Evolutionary conservation across 331 rosid genomes (phyloP), one percentile per base, ranked within the genome.

Genomic region (Prunus yedoensis): DNA sequence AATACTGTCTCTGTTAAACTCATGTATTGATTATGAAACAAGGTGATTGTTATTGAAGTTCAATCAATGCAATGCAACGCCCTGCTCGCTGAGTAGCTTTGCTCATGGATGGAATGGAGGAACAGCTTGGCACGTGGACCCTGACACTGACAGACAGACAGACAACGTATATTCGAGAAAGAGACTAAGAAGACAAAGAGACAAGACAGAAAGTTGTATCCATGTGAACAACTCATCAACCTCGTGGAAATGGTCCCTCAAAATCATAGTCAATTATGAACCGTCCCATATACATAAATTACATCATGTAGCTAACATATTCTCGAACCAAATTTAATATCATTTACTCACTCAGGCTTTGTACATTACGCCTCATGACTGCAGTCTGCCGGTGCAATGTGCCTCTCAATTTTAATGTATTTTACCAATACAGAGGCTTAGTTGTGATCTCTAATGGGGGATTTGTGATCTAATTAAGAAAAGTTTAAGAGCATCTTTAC

Each of bases 51-150:
- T 4, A 32, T 32, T 32, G 38, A 32, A 32, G 38, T 32, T 32
- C 1, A 32, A 32, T 32, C 38, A 35, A 35, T 35, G 38, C 9
- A 52, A 17, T 52, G 57, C 57, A 4, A 47, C 9, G 9, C 43
- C 43, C 43, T 38, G 43, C 9, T 12, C 10, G 13, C 57, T 15
- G 20, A 3, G 57, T 17, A 52, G 21, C 57, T 38, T 7, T 38
- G 43, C 43, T 45, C 14, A 43, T 52, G 25, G 35, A 43, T 66
- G 67, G 60, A 73, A 18, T 59, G 23, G 59, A 56, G n/a, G 75
- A 17, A 77, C 45, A 77, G 64, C 30, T 28, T 59, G 14, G 32
- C 81, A 60, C 17, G 61, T 49, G 63, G 64, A 15, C 20, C 43
- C 21, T 5, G n/a, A 23, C 8, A 11, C 21, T 5, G 41, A 23